These are phyloP conservation scores for Penicillium sp. DNA, from an alignment of 2,329 filamentous ascomycete genomes.

Conservation along the genomic window DNA sequence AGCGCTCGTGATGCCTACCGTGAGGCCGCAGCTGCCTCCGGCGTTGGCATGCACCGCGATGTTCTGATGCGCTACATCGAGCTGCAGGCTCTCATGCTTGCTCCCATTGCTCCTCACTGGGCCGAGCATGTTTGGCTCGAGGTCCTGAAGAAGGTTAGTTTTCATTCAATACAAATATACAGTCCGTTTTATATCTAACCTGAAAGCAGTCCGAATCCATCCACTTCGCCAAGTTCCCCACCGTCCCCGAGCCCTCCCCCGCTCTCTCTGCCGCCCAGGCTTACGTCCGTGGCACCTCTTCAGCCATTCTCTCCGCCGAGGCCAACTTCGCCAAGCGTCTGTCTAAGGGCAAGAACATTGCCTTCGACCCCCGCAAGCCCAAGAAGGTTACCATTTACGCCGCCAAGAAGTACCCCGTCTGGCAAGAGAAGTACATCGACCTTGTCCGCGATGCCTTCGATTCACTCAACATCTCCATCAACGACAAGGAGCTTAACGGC, in stretches of 20 bases:
- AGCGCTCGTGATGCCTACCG: constrained; percentile 87
- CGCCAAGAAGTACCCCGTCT: constrained; percentile 76
- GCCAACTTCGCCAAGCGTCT: constrained; percentile 75
- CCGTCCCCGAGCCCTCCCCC: constrained; percentile 64
- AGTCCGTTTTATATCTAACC: neutral
- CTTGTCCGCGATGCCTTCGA: constrained; percentile 73
- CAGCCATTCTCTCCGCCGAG: constrained; percentile 84
- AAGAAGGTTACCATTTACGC: constrained; percentile 89
- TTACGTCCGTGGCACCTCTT: constrained; percentile 74
- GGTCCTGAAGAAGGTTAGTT: constrained; percentile 67
- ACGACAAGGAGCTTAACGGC: constrained; percentile 79
- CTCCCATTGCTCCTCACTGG: constrained; percentile 89
- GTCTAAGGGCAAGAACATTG: constrained; percentile 82
- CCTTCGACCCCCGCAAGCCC: constrained; percentile 85
- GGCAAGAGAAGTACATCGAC: constrained; percentile 90
- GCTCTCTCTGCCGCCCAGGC: constrained; percentile 74
- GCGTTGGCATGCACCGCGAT: constrained; percentile 83
- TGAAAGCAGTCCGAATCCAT: constrained; percentile 62
- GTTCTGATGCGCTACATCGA: constrained; percentile 79
- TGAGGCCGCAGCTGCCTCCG: constrained; percentile 72
- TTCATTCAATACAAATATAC: neutral
- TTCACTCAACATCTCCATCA: constrained; percentile 59
- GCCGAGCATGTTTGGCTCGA: constrained; percentile 93
- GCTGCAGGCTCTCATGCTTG: constrained; percentile 78
- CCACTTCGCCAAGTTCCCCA: constrained; percentile 76